Conservation (phyloP, 805 yeast genomes). For the Nakazawaea molendinolei region DNA sequence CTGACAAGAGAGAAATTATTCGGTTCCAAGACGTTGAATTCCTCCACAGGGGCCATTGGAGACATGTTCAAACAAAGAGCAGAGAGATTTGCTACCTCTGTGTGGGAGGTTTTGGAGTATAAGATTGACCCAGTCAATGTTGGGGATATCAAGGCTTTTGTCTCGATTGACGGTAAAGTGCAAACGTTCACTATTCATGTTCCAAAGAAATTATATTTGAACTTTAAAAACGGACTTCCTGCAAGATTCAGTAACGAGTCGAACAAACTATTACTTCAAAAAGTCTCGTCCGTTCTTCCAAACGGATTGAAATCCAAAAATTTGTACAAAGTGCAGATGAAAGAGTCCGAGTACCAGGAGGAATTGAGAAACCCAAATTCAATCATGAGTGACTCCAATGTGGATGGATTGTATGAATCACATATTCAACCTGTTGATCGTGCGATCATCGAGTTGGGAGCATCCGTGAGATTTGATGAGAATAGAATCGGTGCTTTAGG, state of each 20-base stretch:
- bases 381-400: conserved; percentile 51
- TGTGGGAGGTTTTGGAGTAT: conserved; percentile 84
- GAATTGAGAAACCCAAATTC: conserved; percentile 56
- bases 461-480: conserved; percentile 62
- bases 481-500: conserved; percentile 78
- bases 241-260: conserved; percentile 23
- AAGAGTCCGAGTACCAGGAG: conserved; percentile 52
- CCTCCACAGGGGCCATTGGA: conserved; percentile 50
- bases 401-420: conserved; percentile 72
- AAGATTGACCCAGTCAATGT: conserved; percentile 45
- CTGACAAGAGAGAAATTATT: conserved; percentile 69
- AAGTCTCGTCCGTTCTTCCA: conserved; percentile 57
- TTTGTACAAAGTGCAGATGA: conserved; percentile 60
- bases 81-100: conserved; percentile 64
- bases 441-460: conserved; percentile 74
- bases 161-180: conserved; percentile 60
- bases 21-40: conserved; percentile 47
- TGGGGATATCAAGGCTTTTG: conserved; percentile 75
- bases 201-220: conserved; percentile 68
- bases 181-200: conserved; percentile 69
- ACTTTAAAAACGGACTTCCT: conserved; percentile 44
- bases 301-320: conserved; percentile 50
- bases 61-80: conserved; percentile 71
- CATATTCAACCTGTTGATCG: conserved; percentile 62
- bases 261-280: conserved; percentile 35